Conservation (phyloP, 139 green algal species). For the Tetraselmis chui region DNA sequence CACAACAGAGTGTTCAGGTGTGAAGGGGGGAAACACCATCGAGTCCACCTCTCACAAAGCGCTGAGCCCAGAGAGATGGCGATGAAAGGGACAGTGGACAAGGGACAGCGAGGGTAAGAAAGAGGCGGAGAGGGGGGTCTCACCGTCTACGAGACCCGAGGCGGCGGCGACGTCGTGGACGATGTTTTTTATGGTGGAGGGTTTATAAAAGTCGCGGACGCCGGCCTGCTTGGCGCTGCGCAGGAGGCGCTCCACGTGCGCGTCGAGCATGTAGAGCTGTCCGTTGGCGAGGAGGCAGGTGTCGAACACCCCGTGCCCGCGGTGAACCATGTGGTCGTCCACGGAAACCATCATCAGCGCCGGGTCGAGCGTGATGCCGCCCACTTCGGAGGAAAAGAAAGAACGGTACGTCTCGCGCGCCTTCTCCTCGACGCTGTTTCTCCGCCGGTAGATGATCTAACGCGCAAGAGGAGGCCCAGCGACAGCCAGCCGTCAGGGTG, state of each 20-base stretch:
- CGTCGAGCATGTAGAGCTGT: slow-evolving; percentile 69
- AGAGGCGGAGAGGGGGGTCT: not conserved
- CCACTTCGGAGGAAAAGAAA: slow-evolving; percentile 74
- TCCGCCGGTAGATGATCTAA: slow-evolving; percentile 3
- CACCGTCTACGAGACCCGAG: not conserved
- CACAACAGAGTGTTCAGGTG: too few species aligned
- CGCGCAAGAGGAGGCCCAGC: too few species aligned
- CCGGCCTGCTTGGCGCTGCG: slow-evolving; percentile 40
- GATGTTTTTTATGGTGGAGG: not conserved
- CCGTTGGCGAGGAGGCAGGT: slow-evolving; percentile 53
- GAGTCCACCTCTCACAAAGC: too few species aligned
- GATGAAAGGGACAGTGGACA: not conserved
- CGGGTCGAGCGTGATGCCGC: slow-evolving; percentile 73
- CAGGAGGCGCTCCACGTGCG: slow-evolving; percentile 56
- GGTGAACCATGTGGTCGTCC: slow-evolving; percentile 86
- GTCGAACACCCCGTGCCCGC: slow-evolving; percentile 82
- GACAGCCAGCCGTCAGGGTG: too few species aligned
- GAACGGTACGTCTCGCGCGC: slow-evolving; percentile 30
- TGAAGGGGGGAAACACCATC: too few species aligned
- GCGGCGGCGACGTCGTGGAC: not conserved
- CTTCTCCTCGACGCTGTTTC: not conserved
- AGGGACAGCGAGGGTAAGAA: not conserved
- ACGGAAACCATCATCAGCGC: slow-evolving; percentile 65
- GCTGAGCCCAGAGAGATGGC: too few species aligned
- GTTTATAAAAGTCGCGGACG: slow-evolving; percentile 19